Percentiles rank a stretch among this genome's conserved stretches.
Conservation (phyloP, 148 eudicot genomes). For the Spergularia marina region DNA sequence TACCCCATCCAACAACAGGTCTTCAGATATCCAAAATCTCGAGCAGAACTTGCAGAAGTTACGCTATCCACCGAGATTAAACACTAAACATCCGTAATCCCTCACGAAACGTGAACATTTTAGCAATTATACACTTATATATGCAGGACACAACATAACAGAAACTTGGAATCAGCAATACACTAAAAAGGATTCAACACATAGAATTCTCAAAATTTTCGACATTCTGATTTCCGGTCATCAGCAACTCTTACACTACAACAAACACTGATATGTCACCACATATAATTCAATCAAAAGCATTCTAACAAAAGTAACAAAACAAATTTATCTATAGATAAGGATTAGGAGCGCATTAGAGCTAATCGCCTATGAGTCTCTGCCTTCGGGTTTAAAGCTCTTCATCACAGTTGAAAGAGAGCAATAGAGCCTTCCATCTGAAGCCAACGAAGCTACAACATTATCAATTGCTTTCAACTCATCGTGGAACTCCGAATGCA, state of each 20-base stretch:
- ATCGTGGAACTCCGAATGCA: slow-evolving; percentile 68
- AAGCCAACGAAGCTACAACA: slow-evolving; percentile 51
- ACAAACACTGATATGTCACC: not conserved
- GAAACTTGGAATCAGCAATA: not conserved
- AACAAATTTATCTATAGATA: no score
- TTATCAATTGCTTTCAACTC: slow-evolving; percentile 56
- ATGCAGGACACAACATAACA: no score
- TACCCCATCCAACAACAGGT: no score
- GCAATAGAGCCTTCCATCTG: slow-evolving; percentile 61
- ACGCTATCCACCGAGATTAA: no score
- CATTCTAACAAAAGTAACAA: not conserved
- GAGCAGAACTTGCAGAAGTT: no score
- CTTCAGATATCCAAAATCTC: no score
- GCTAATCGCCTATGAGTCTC: slow-evolving; percentile 28
- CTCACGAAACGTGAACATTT: no score
- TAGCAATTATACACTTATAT: no score
- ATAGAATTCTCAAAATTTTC: not conserved
- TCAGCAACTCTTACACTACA: no score
- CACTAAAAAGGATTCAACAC: not conserved
- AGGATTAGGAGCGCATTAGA: no score
- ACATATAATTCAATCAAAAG: not conserved
- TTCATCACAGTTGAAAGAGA: slow-evolving; percentile 49
- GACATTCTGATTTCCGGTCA: no score
- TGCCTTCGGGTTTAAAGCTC: slow-evolving; percentile 36
- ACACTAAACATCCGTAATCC: no score